Base-by-base conservation (phyloP, 208 protist genomes). In the Crithidia mellificae region DNA sequence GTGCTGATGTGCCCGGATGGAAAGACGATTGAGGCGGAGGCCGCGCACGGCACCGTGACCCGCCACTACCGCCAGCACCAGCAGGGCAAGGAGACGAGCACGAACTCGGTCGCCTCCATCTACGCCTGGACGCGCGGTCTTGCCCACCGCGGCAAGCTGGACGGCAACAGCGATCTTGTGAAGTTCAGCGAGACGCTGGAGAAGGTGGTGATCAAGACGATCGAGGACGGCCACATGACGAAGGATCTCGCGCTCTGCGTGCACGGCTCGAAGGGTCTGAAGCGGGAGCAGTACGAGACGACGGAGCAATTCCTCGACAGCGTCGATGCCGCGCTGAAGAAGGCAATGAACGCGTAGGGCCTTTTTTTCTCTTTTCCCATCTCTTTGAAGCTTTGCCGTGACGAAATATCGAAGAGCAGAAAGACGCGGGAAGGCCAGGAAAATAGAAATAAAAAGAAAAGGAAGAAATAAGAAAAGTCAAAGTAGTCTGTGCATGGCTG, bases 21-120 rank as follows among this genome's bases (percentile, higher is more conserved):
- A 52, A 97, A 98, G 73, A 99, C 97, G 19, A 93, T 99, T 32
- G 98, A 99, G 81, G 78, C 96, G 15, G 98, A 99, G 88, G 98
- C 98, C 27, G 97, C 98, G 4, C 98, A 99, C 83, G 98, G 98
- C 74, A 99, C 98, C 27, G 97, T 99, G 39, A 99, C 98, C 9
- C 86, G 98, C 57, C 98, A 99, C 85, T 99, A 97, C 83, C 93
- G 98, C 78, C 72, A 96, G 69, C 85, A 98, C 75, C 97, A 99
- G 83, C 80, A 98, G 75, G 96, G 97, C 65, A 83, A 98, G 77
- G 91, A 97, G 68, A 99, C 98, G 43, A 98, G 90, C 55, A 99
- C 98, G 49, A 99, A 99, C 88, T 94, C 98, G 12, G 93, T 99
- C 47, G 98, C 98, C 36, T 98, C 94, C 41, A 99, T 99, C 74